Base-by-base conservation (phyloP, 23 red algal genomes). In the Cyanidioschyzon merolae region DNA sequence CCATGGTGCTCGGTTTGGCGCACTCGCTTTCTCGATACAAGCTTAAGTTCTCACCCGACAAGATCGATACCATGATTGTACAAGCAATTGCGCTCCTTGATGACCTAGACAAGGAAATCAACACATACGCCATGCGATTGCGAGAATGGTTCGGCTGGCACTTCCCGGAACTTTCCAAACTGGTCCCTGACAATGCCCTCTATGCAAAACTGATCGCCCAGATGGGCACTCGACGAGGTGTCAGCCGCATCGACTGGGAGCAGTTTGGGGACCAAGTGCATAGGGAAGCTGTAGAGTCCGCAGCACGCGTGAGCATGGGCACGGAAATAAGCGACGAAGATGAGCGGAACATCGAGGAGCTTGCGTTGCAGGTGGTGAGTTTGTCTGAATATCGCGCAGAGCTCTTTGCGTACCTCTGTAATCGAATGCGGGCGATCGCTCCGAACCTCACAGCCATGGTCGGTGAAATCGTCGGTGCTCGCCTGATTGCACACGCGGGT, bases 81-180 rank as follows among this genome's bases (percentile, higher is more conserved):
- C 88, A 90, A 76, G 85, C 94, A 24, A 98, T 98, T 41, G 77
- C 68, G 40, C 68, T 98, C 51, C 68, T 98, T 26, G 94, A 98
- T 74, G 86, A 98, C 39, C 84, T 98, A 21, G 94, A 98, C 76
- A 98, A 98, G 80, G 88, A 98, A 74, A 90, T 98, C 54, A 98
- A 98, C 68, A 91, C 87, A 2, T 98, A 90, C 76, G 88, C 88
- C 37, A 98, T 98, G 94, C 82, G 94, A 39, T 68, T 92, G 51
- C 83, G 88, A 30, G 94, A 98, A 39, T 98, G 94, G 94, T 98
- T 87, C 68, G 86, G 86, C 39, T 98, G 94, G 94, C 94, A 98
- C 27, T 98, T 98, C 76, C 94, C 94, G 2, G 94, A 98, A 29
- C 84, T 98, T 82, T 80, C 80, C 24, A 91, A 91, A 78, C 85